Conservation (phyloP, 345 rosid species). For the Eucalyptus shirleyi region DNA sequence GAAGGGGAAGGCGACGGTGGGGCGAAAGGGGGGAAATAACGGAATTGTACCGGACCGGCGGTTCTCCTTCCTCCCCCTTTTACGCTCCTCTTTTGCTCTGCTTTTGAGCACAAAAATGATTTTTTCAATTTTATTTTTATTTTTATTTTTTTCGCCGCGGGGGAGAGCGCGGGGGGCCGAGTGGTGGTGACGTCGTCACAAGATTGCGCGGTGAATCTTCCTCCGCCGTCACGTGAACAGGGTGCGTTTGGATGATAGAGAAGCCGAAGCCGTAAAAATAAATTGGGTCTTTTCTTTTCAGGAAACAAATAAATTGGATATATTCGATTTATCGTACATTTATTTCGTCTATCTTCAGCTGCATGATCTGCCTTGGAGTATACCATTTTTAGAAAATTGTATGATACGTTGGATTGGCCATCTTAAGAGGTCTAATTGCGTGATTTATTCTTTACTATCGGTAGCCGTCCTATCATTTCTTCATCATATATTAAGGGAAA, state of each 20-base stretch:
- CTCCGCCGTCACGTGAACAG: not conserved
- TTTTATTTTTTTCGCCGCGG: not conserved
- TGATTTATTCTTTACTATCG: not conserved
- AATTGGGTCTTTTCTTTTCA: no score
- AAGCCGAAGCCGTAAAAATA: not conserved
- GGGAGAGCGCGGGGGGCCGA: not conserved
- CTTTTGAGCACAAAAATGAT: not conserved
- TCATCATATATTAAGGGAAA: not conserved
- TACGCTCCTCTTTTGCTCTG: not conserved
- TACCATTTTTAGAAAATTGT: not conserved
- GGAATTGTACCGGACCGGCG: not conserved
- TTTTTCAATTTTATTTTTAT: accelerated
- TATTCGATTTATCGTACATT: not conserved
- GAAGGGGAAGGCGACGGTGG: not conserved
- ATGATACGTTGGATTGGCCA: not conserved
- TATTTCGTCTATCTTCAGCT: not conserved
- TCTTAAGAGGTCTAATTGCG: not conserved
- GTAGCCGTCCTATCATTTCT: not conserved
- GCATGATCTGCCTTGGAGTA: not conserved
- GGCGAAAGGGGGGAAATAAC: not conserved
- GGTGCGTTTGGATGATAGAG: not conserved
- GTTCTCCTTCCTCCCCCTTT: not conserved
- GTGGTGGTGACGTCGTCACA: not conserved
- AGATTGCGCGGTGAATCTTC: not conserved
- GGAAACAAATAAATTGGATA: no score